Evolutionary conservation across 108 stramenopile genomes (phyloP).

Genomic region (Parietichytrium sp.): DNA sequence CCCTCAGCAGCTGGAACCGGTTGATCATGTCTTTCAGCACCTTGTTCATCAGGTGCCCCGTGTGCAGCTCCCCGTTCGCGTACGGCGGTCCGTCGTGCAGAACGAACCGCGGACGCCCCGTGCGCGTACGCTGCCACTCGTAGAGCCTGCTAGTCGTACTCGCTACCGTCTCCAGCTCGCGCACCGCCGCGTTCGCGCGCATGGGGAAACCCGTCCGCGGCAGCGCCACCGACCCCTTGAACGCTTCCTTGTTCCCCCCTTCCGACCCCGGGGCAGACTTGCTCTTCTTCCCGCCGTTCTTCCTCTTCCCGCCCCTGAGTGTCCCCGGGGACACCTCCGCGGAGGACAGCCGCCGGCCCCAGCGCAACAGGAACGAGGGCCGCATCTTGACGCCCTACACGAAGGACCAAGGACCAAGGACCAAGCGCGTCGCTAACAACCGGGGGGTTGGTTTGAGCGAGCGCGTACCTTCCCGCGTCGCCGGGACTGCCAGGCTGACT

Average conservation of each 20-base stretch:
- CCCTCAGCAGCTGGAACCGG: slow-evolving; percentile 83
- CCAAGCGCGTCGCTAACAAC: no score
- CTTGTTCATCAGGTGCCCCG: slow-evolving; percentile 98
- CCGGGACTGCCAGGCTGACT: no score
- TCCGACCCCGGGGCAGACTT: background rate
- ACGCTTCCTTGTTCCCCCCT: background rate
- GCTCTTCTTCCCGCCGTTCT: background rate
- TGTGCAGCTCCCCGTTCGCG: slow-evolving; percentile 97
- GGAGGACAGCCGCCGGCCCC: no score
- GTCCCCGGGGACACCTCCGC: no score
- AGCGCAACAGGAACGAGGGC: no score
- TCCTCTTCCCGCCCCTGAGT: background rate
- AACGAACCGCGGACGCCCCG: slow-evolving; percentile 69
- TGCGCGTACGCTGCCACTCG: slow-evolving; percentile 70
- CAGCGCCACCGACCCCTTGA: slow-evolving; percentile 72
- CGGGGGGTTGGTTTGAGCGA: no score
- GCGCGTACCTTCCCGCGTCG: no score
- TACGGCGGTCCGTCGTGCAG: slow-evolving; percentile 99
- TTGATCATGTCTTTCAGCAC: slow-evolving; percentile 97
- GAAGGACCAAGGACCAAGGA: no score
- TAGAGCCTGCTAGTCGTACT: slow-evolving; percentile 82
- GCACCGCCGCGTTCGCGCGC: slow-evolving; percentile 84
- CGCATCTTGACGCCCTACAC: no score
- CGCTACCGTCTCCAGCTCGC: slow-evolving; percentile 85
- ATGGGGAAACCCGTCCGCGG: slow-evolving; percentile 87